Percentiles rank a stretch among this genome's conserved stretches.
Evolutionary conservation across 495 filamentous ascomycete genomes (phyloP).

Genomic region (Neurospora sp.): DNA sequence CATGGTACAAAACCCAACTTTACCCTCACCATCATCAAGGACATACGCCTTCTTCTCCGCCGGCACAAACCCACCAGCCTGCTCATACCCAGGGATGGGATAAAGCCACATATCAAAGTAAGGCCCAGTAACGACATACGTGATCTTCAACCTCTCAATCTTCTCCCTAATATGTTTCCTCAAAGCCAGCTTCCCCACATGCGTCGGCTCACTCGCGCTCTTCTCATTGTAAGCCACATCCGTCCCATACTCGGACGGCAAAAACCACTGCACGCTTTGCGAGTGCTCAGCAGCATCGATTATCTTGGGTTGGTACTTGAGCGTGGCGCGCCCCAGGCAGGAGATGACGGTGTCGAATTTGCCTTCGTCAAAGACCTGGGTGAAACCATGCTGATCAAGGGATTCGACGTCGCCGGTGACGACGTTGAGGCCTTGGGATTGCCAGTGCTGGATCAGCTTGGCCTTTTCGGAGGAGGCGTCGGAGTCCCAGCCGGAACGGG

Average conservation of each 20-base stretch:
- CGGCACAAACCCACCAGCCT: slow-evolving; percentile 46
- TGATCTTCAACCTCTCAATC: slow-evolving; percentile 46
- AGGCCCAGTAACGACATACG: slow-evolving; percentile 62
- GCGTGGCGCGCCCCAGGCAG: slow-evolving; percentile 48
- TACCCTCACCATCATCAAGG: slow-evolving; percentile 44
- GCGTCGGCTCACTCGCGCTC: slow-evolving; percentile 53
- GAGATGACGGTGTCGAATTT: slow-evolving; percentile 56
- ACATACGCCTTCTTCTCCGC: slow-evolving; percentile 47
- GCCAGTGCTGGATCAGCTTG: slow-evolving; percentile 36
- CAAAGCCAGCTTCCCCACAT: slow-evolving; percentile 60
- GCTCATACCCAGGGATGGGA: slow-evolving; percentile 19
- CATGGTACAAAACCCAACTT: slow-evolving; percentile 53
- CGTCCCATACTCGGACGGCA: slow-evolving; percentile 66
- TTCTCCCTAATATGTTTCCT: slow-evolving; percentile 44
- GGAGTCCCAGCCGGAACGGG: slow-evolving; percentile 28
- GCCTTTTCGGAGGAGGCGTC: slow-evolving; percentile 40
- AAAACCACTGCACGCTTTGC: slow-evolving; percentile 51
- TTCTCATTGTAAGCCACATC: slow-evolving; percentile 55
- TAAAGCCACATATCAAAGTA: slow-evolving; percentile 57
- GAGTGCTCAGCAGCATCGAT: slow-evolving; percentile 48
- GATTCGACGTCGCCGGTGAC: slow-evolving; percentile 51
- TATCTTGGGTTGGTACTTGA: slow-evolving; percentile 49
- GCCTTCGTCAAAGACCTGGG: slow-evolving; percentile 39
- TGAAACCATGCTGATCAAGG: slow-evolving; percentile 31
- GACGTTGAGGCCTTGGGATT: slow-evolving; percentile 41